Base-by-base conservation (phyloP, 371 early-diverging fungal genomes). In the Lichtheimia hyalospora region DNA sequence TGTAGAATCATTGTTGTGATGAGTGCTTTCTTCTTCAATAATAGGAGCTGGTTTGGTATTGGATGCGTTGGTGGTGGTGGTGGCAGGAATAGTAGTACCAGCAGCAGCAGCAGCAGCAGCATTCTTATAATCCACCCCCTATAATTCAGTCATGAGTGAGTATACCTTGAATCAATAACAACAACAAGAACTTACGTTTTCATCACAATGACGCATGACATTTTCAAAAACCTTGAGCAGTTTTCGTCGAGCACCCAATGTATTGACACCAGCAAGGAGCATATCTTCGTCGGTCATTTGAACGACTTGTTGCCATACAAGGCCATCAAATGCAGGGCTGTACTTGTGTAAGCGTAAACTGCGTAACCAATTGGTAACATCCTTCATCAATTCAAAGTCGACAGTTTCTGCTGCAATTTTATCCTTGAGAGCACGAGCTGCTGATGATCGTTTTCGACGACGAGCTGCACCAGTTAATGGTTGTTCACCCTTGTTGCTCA, bases 341-440 rank as follows among this genome's bases (percentile, higher is more conserved):
- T 98, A 98, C 78, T 97, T 98, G 81, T 98, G 98, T 64, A 98
- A 77, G 39, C 98, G 86, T 48, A 96, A 78, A 60, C 88, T 87
- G 53, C 94, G 82, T 55, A 98, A 80, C 97, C 96, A 98, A 46
- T 84, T 84, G 24, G 96, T 94, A 60, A 96, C 90, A 79, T 98
- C 97, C 66, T 87, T 83, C 77, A 93, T 80, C 21, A 88, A 68
- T 16, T 88, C 88, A 67, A 92, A 83, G 71, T 92, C 92, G 41
- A 92, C 88, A 3, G 85, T 79, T 52, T 92, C 92, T 14, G 91
- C 89, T 55, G 88, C 90, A 51, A 90, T 85, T 74, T 92, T 92
- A 49, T 94, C 92, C 67, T 90, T 92, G 56, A 75, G 54, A 8
- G 80, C 79, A 48, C 75, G 70, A 5, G 81, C 77, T 10, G 74